Conservation (phyloP, 495 filamentous ascomycete species). For the Penicillium paxilli region DNA sequence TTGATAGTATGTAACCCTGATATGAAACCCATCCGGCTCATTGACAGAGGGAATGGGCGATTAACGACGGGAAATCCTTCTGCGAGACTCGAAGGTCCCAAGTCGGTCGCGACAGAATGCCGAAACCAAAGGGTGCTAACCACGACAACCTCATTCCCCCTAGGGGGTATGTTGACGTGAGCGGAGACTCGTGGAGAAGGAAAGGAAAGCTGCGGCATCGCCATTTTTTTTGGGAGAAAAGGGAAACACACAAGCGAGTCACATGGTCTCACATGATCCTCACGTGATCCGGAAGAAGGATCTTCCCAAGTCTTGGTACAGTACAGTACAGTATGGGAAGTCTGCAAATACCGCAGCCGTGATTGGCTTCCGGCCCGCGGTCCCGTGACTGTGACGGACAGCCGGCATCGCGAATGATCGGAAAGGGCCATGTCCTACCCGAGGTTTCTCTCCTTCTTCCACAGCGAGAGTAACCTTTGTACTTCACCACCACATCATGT, state of each 20-base stretch:
- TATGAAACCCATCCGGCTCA: constrained; percentile 54
- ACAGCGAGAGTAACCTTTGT: neutral
- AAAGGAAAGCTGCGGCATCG: constrained; percentile 21
- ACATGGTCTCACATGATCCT: constrained; percentile 5
- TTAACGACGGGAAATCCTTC: constrained; percentile 58
- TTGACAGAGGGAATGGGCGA: constrained; percentile 54
- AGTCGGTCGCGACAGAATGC: constrained; percentile 50
- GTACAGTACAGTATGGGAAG: too few species aligned
- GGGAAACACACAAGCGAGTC: constrained; percentile 10
- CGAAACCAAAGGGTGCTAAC: constrained; percentile 46
- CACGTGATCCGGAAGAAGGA: constrained; percentile 31
- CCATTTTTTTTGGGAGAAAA: neutral
- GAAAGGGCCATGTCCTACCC: neutral
- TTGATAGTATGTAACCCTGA: constrained; percentile 50
- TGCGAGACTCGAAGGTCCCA: constrained; percentile 42
- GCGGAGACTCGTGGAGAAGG: constrained; percentile 47
- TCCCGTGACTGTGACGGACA: constrained; percentile 32
- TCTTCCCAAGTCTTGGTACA: constrained; percentile 33
- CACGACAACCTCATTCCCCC: constrained; percentile 48
- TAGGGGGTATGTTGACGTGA: constrained; percentile 40
- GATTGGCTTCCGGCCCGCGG: constrained; percentile 33
- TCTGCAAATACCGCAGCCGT: constrained; percentile 34
- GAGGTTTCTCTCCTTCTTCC: neutral
- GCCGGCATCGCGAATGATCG: constrained; percentile 1
- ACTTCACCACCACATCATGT: constrained; percentile 50